Base-by-base conservation (phyloP, 768 basidiomycete genomes). In the Coprinellus micaceus region DNA sequence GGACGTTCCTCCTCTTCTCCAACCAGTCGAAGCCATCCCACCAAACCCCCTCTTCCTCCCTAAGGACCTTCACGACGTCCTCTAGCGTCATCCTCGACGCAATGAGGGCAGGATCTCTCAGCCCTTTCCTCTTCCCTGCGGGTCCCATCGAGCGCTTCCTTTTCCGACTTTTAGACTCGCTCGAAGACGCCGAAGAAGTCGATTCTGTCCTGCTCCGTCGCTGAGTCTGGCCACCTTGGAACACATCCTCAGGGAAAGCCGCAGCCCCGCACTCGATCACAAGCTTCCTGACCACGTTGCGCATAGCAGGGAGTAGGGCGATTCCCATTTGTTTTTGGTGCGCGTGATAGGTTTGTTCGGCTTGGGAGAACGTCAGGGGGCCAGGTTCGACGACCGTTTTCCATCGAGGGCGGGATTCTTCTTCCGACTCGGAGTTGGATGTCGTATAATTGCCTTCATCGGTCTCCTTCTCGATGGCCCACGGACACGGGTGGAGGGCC, bases 1-100 rank as follows among this genome's bases (percentile, higher is more conserved):
- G 65, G 41, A 74, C 71, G 51, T 82, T 80, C 55, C 71, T 64
- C 58, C 75, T 71, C 53, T 77, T 67, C 64, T 81, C 80, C 4
- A 80, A 63, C 85, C 88, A 89, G 64, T 89, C 85, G 2, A 86
- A 75, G 0, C 88, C 88, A 52, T 89, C 84, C 56, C 82, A 86
- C 89, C 89, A 91, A 2, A 84, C 72, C 0, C 79, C 81, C 45
- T 85, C 81, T 33, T 84, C 80, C 58, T 85, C 80, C 39, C 83
- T 73, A 56, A 91, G 58, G 46, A 80, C 77, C 37, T 62, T 66
- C 26, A 86, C 63, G 0, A 91, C 82, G 4, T 88, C 86, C 59
- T 88, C 86, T 0, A 82, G 37, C 0, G 68, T 64, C 85, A 90
- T 84, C 62, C 72, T 73, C 9, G 77, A 68, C 7, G 81, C 82